These are phyloP conservation scores for Botrytis deweyae DNA, from an alignment of 2,329 filamentous ascomycete genomes.

Conservation along the genomic window DNA sequence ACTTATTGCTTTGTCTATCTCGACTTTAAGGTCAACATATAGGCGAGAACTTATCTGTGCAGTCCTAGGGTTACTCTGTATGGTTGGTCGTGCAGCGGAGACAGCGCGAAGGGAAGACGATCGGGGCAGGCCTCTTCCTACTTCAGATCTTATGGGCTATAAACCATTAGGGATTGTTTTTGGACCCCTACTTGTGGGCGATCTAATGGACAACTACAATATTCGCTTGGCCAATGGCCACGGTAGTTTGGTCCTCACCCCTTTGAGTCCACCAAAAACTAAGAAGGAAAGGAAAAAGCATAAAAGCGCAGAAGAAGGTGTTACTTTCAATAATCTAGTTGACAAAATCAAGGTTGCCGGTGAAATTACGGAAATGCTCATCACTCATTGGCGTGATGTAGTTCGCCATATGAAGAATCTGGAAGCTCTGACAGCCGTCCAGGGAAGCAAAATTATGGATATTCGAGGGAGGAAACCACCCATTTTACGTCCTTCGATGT, in stretches of 20 bases:
- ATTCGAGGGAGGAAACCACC: conserved; percentile 24
- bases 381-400: conserved; percentile 63
- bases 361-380: conserved; percentile 62
- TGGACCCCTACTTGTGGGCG: conserved; percentile 61
- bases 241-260: conserved; percentile 34
- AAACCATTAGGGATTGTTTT: conserved; percentile 62
- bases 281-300: conserved; percentile 44
- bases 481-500: conserved; percentile 44
- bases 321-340: conserved; percentile 39
- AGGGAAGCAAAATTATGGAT: conserved; percentile 23
- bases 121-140: conserved; percentile 52
- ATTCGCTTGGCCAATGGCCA: conserved; percentile 35
- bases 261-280: conserved; percentile 43
- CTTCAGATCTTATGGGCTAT: conserved; percentile 63
- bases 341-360: conserved; percentile 61
- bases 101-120: conserved; percentile 52
- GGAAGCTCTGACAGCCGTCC: conserved; percentile 25
- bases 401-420: conserved; percentile 58
- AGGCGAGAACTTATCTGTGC: conserved; percentile 64
- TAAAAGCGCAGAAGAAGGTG: conserved; percentile 31
- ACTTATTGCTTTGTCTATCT: conserved; percentile 64
- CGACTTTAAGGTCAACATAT: conserved; percentile 57
- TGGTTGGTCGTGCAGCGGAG: conserved; percentile 60
- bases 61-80: conserved; percentile 63
- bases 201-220: conserved; percentile 53